Evolutionary conservation across 2,329 filamentous ascomycete species (phyloP).

Genomic region (Pyrenochaeta sp.): DNA sequence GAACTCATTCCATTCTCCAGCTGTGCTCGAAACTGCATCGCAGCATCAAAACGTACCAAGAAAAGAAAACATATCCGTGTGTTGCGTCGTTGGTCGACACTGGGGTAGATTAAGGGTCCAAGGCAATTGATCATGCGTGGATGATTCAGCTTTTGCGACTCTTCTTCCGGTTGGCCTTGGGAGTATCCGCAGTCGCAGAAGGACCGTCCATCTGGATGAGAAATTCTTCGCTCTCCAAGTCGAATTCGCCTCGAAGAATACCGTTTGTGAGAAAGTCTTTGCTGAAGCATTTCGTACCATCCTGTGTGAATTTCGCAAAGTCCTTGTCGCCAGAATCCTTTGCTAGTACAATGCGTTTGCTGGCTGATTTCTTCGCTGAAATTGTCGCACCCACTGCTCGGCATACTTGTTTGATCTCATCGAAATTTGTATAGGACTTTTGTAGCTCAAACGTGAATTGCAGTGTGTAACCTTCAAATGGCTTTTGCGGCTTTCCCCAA

Average conservation of each 20-base stretch:
- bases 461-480: slow-evolving; percentile 58
- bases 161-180: slow-evolving; percentile 21
- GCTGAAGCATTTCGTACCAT: slow-evolving; percentile 47
- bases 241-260: slow-evolving; percentile 53
- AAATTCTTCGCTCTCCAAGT: slow-evolving; percentile 51
- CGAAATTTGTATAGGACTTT: slow-evolving; percentile 41
- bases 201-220: slow-evolving; percentile 19
- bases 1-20: too few species aligned
- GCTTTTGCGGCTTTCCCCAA: slow-evolving; percentile 42
- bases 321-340: slow-evolving; percentile 47
- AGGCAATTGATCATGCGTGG: background rate
- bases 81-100: background rate
- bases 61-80: background rate
- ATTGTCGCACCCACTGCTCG: slow-evolving; percentile 48
- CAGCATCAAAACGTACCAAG: too few species aligned
- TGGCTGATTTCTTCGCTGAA: slow-evolving; percentile 32
- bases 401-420: slow-evolving; percentile 49
- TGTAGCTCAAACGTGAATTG: slow-evolving; percentile 56
- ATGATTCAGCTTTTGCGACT: slow-evolving; percentile 19
- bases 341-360: slow-evolving; percentile 49
- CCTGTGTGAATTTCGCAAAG: slow-evolving; percentile 38
- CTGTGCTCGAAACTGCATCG: too few species aligned
- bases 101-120: background rate
- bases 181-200: slow-evolving; percentile 2
- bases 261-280: slow-evolving; percentile 54